Evolutionary conservation across 2,329 filamentous ascomycete species (phyloP).

Genomic region (Penicillium psychrosexuale): DNA sequence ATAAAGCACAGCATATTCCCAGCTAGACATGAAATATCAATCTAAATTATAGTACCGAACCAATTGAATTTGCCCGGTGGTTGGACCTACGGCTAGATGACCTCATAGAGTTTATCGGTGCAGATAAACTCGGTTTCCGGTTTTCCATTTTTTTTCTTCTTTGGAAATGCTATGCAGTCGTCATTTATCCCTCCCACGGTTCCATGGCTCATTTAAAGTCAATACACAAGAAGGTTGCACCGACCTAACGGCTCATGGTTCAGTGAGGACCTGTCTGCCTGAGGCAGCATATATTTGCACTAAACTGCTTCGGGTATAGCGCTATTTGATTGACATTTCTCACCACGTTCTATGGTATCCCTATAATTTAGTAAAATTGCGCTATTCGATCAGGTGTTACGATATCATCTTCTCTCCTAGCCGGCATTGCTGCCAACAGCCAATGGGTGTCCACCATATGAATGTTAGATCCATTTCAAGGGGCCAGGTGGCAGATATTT

Average conservation of each 20-base stretch:
- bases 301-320: too few species aligned
- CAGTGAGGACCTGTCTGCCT: neutral
- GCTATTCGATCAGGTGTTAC: neutral
- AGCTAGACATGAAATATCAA: neutral
- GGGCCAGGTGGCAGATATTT: constrained; percentile 17
- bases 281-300: neutral
- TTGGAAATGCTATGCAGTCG: neutral
- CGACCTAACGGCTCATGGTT: neutral
- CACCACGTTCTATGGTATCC: too few species aligned
- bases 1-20: neutral
- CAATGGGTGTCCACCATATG: constrained; percentile 11
- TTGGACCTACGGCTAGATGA: neutral
- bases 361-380: neutral
- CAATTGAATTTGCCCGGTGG: neutral
- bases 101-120: neutral
- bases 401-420: constrained; percentile 4
- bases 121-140: neutral
- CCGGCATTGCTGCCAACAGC: constrained; percentile 20
- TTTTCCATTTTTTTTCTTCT: neutral
- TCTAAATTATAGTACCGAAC: neutral
- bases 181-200: neutral
- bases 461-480: constrained; percentile 19
- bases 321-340: too few species aligned
- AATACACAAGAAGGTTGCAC: neutral
- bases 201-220: neutral